These are phyloP conservation scores for Ceratobasidium sp. DNA, from an alignment of 1,284 basidiomycete genomes.

Conservation along the genomic window DNA sequence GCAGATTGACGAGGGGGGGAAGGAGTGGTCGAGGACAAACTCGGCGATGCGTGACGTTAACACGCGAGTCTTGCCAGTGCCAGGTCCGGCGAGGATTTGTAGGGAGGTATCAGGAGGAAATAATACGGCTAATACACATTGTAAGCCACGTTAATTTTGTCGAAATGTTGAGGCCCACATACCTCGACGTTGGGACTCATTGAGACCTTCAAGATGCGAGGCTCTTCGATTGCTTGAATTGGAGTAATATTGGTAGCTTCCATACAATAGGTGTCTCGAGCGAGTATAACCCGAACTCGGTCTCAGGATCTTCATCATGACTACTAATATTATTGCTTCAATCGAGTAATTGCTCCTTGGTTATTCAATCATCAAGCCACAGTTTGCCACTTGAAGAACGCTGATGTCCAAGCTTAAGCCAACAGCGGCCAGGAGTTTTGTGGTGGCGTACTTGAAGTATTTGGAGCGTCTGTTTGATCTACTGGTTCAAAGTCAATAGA, in stretches of 20 bases:
- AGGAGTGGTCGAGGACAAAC: constrained; percentile 65
- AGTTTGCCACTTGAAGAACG: no score
- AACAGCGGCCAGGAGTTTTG: no score
- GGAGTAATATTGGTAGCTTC: not conserved
- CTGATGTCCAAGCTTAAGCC: no score
- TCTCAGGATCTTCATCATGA: no score
- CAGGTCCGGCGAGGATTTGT: constrained; percentile 23
- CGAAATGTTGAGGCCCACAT: not conserved
- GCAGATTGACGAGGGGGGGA: constrained; percentile 69
- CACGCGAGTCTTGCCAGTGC: constrained; percentile 58
- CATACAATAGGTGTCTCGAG: no score
- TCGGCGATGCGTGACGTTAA: constrained; percentile 80
- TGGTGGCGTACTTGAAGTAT: no score
- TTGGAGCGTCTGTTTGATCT: no score
- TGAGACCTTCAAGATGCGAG: not conserved
- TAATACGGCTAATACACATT: not conserved
- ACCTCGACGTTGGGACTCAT: constrained; percentile 1
- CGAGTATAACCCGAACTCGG: no score
- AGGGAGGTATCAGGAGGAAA: constrained; percentile 3
- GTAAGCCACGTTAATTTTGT: not conserved
- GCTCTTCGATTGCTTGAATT: not conserved
- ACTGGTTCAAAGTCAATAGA: no score
- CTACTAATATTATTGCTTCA: no score
- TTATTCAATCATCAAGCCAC: no score
- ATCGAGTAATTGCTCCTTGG: not conserved